These are phyloP conservation scores for Thalia dealbata DNA, from an alignment of 176 grass and related monocot genomes.

Conservation along the genomic window DNA sequence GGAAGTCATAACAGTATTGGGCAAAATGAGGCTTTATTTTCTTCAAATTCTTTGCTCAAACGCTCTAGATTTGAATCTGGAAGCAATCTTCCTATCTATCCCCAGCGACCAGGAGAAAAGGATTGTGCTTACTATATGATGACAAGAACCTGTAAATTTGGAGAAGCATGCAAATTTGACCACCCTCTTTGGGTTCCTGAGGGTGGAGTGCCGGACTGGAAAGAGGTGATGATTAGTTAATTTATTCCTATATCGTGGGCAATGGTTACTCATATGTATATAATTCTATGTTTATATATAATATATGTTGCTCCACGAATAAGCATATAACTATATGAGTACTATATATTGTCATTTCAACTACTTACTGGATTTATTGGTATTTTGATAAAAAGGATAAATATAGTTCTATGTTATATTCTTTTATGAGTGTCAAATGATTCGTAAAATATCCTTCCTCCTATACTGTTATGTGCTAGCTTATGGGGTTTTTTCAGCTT, in stretches of 20 bases:
- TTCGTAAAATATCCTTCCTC: neutral
- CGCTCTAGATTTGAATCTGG: constrained; percentile 60
- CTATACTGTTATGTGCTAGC: too few species aligned
- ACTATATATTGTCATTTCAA: neutral
- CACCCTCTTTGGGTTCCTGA: constrained; percentile 96
- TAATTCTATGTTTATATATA: constrained; percentile 10
- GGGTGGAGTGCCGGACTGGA: constrained; percentile 85
- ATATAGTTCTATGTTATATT: neutral
- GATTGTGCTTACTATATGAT: constrained; percentile 96
- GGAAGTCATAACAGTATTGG: constrained; percentile 66
- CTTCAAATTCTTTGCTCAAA: constrained; percentile 82
- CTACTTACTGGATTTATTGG: neutral
- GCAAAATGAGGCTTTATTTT: constrained; percentile 63
- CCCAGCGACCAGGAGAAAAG: constrained; percentile 63
- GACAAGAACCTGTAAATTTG: constrained; percentile 78
- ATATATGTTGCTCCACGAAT: constrained; percentile 7
- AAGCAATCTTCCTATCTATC: constrained; percentile 84
- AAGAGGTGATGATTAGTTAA: constrained; percentile 83
- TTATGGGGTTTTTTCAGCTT: neutral
- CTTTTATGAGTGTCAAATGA: neutral
- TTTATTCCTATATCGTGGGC: constrained; percentile 30
- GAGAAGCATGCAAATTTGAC: constrained; percentile 78
- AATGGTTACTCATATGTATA: constrained; percentile 27
- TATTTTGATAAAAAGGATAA: neutral
- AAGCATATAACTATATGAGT: neutral